Percentiles rank a stretch among this genome's conserved stretches.
These are phyloP conservation scores for Raphanus hybrid DNA, from an alignment of 441 rosid species.

Conservation along the genomic window DNA sequence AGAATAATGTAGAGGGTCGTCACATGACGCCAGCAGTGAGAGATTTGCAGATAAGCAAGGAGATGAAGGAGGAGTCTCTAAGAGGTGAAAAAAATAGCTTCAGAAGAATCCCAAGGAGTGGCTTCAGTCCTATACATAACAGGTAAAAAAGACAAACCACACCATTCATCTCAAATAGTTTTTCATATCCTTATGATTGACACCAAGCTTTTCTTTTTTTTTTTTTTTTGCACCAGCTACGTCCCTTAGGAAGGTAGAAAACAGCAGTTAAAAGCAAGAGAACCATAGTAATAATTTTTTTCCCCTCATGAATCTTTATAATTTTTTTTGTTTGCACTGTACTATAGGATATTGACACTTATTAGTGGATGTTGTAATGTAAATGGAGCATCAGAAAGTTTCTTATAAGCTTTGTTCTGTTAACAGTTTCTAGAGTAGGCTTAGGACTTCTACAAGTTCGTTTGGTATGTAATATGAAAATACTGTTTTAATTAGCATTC, in stretches of 20 bases:
- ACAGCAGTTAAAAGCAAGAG: conserved; percentile 31
- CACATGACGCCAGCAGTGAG: conserved; percentile 38
- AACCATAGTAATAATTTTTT: conserved; percentile 16
- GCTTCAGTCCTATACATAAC: conserved; percentile 76
- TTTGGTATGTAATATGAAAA: too few species aligned
- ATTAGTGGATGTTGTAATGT: conserved; percentile 26
- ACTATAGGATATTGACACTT: conserved; percentile 35
- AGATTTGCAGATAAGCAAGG: conserved; percentile 47
- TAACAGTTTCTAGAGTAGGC: background rate
- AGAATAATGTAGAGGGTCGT: conserved; percentile 49
- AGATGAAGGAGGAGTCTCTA: conserved; percentile 41
- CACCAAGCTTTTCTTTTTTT: conserved; percentile 10
- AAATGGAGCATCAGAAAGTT: conserved; percentile 31
- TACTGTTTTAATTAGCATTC: background rate
- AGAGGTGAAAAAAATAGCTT: conserved; percentile 60
- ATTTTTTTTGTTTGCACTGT: background rate
- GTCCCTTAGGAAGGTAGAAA: conserved; percentile 3
- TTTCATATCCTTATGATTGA: conserved; percentile 40
- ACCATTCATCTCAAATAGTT: conserved; percentile 29
- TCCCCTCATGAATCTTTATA: conserved; percentile 15
- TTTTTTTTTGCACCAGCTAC: too few species aligned
- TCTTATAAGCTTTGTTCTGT: conserved; percentile 32
- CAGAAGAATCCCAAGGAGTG: conserved; percentile 69
- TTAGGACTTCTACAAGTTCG: background rate
- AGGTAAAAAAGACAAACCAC: conserved; percentile 48